Conservation (phyloP, 768 basidiomycete genomes). For the Auriscalpium microsporum region DNA sequence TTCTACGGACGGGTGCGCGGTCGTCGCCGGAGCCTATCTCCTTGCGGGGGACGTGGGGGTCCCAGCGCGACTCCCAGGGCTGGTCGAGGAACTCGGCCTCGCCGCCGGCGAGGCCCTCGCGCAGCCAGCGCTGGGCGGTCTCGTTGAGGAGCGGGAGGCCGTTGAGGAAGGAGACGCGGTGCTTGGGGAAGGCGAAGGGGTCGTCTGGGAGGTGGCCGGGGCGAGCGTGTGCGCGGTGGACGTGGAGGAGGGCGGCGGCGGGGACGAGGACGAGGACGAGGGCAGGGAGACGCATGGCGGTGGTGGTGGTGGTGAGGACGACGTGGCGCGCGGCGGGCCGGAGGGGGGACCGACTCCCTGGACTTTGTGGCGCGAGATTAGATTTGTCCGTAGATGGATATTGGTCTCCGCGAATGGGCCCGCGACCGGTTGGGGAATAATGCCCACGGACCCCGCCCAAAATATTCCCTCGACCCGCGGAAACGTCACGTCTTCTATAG, state of each 20-base stretch:
- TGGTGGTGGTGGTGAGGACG: neutral
- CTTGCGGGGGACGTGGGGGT: slow-evolving; percentile 35
- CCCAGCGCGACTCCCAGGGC: slow-evolving; percentile 39
- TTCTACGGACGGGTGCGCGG: slow-evolving; percentile 18
- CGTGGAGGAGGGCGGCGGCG: neutral
- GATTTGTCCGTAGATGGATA: slow-evolving; percentile 11
- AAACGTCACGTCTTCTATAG: neutral
- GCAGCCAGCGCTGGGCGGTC: slow-evolving; percentile 70
- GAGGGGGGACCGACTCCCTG: slow-evolving; percentile 13
- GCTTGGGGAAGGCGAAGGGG: slow-evolving; percentile 74
- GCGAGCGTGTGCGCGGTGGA: slow-evolving; percentile 9
- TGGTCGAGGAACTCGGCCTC: slow-evolving; percentile 71
- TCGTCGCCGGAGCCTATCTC: slow-evolving; percentile 52
- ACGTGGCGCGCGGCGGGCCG: neutral
- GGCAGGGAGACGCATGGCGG: neutral
- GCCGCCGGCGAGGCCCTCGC: slow-evolving; percentile 63
- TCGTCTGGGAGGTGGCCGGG: slow-evolving; percentile 72
- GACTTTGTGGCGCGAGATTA: slow-evolving; percentile 16
- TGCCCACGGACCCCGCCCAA: slow-evolving; percentile 10
- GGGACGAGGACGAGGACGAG: neutral
- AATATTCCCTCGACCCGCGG: neutral
- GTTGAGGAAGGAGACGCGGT: slow-evolving; percentile 70
- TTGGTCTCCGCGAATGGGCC: slow-evolving; percentile 12
- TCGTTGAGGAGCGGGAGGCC: slow-evolving; percentile 64
- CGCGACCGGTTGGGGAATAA: neutral